Evolutionary conservation across 495 filamentous ascomycete species (phyloP), one percentile per base, ranked within the genome.

Genomic region (Daldinia decipiens): DNA sequence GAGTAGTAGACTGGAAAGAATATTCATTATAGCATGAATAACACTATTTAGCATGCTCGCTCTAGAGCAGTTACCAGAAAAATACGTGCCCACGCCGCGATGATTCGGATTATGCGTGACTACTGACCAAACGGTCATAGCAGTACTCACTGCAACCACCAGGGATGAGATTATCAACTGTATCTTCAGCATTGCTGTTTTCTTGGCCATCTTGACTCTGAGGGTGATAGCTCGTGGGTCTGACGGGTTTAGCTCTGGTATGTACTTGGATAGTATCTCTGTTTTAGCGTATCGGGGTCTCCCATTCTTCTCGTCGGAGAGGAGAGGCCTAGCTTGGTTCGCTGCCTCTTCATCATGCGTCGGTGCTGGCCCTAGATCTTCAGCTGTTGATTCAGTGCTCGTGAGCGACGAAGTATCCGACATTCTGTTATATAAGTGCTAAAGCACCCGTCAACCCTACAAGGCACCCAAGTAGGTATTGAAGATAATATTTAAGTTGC

Each of bases 11-110:
- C 43, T 47, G 4, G 43, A 47, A 24, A 47, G 43, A 7, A 47
- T 47, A 2, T 47, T 47, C 43, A 47, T 47, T 11, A 7, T 17
- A 0, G 43, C 43, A 13, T 47, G 43, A 21, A 47, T 47, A 15
- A 32, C 12, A 12, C 17, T 54, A 7, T 54, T 54, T 5, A 54
- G 51, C 51, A 7, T 26, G 27, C 51, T 54, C 12, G 29, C 13
- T 19, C 51, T 31, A 2, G 51, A 54, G 7, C 51, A 54, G 27
- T 54, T 54, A 13, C 51, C 51, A 2, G 29, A 54, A 17, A 29
- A 29, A 31, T 31, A 54, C 51, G 51, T 54, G 26, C 51, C 51
- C 26, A 54, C 51, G 27, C 51, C 51, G 6, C 51, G 51, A 54
- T 15, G n/a, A 54, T 32, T 54, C 26, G 51, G 51, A n/a, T 29